A percentile compares a stretch with the other conserved stretches of the same genome.
These are phyloP conservation scores for Thielaviopsis ethacetica DNA, from an alignment of 2,329 filamentous ascomycete species.

Conservation along the genomic window DNA sequence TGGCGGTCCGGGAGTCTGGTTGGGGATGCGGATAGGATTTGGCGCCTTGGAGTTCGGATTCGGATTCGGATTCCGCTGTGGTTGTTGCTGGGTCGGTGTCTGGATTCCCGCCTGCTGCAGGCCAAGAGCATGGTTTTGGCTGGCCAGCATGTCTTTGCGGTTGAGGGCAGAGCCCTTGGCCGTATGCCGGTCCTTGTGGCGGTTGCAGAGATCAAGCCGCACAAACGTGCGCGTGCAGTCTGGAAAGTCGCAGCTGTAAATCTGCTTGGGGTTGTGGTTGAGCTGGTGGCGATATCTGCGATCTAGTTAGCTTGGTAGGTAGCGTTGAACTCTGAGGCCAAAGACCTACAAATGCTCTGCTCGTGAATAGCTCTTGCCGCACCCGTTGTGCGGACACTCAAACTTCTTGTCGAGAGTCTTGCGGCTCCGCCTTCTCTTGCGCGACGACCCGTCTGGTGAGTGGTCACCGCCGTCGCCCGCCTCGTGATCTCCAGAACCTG, in stretches of 20 bases:
- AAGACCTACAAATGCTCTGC: slow-evolving; percentile 74
- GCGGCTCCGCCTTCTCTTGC: slow-evolving; percentile 53
- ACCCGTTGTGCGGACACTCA: slow-evolving; percentile 70
- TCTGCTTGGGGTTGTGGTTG: slow-evolving; percentile 91
- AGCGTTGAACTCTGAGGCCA: not conserved
- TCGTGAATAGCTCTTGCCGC: slow-evolving; percentile 89
- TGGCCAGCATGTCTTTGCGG: slow-evolving; percentile 40
- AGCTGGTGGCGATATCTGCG: slow-evolving; percentile 70
- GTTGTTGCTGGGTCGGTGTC: not conserved
- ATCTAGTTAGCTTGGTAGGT: not conserved
- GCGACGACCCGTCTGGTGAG: slow-evolving; percentile 35
- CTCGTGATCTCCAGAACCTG: slow-evolving; percentile 26
- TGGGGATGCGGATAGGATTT: slow-evolving; percentile 22
- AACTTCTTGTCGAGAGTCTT: slow-evolving; percentile 71
- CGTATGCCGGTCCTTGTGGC: slow-evolving; percentile 66
- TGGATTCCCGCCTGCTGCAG: not conserved
- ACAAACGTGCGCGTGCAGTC: slow-evolving; percentile 86
- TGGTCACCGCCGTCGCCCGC: slow-evolving; percentile 22
- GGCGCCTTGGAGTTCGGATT: not conserved
- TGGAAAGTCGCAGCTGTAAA: slow-evolving; percentile 83
- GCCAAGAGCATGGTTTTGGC: slow-evolving; percentile 15
- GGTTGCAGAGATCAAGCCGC: slow-evolving; percentile 77
- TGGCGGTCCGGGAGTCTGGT: slow-evolving; percentile 26
- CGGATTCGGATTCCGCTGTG: not conserved
- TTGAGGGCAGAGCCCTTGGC: slow-evolving; percentile 63